These are phyloP conservation scores for Beauveria caledonica DNA, from an alignment of 2,329 filamentous ascomycete genomes.

Conservation along the genomic window DNA sequence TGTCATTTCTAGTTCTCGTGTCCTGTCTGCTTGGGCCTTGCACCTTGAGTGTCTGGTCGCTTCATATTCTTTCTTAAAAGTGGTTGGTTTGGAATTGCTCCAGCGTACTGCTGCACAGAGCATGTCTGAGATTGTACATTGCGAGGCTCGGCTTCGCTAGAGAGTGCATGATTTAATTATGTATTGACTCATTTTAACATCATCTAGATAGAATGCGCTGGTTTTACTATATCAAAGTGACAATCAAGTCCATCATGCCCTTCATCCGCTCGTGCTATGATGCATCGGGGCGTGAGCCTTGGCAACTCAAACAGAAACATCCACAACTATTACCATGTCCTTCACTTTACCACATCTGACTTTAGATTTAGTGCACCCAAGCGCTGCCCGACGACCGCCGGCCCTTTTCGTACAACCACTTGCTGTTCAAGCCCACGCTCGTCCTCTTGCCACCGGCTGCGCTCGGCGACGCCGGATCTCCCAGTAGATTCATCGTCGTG, in stretches of 20 bases:
- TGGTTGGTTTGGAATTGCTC: not conserved
- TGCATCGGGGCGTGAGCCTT: not conserved
- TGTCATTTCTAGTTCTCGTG: not conserved
- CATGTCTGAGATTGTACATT: not conserved
- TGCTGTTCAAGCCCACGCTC: constrained; percentile 76
- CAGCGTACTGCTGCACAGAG: not conserved
- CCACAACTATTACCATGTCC: not conserved
- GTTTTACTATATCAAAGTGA: not conserved
- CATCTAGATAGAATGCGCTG: constrained; percentile 2
- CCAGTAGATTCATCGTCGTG: constrained; percentile 39
- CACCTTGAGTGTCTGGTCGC: not conserved
- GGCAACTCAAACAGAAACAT: not conserved
- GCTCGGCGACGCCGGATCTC: constrained; percentile 61
- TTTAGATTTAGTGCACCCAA: constrained; percentile 27
- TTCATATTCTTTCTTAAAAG: not conserved
- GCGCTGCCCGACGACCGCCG: constrained; percentile 43
- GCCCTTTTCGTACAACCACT: constrained; percentile 89
- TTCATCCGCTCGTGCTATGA: not conserved
- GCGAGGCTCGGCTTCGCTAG: not conserved
- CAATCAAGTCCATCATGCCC: not conserved
- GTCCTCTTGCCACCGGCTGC: constrained; percentile 56
- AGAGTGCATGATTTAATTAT: not conserved
- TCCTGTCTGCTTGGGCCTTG: not conserved
- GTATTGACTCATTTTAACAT: not conserved
- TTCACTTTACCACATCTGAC: not conserved